Evolutionary conservation across 306 rosid species (phyloP), one percentile per base, ranked within the genome.

Genomic region (Cucumis cinereus): DNA sequence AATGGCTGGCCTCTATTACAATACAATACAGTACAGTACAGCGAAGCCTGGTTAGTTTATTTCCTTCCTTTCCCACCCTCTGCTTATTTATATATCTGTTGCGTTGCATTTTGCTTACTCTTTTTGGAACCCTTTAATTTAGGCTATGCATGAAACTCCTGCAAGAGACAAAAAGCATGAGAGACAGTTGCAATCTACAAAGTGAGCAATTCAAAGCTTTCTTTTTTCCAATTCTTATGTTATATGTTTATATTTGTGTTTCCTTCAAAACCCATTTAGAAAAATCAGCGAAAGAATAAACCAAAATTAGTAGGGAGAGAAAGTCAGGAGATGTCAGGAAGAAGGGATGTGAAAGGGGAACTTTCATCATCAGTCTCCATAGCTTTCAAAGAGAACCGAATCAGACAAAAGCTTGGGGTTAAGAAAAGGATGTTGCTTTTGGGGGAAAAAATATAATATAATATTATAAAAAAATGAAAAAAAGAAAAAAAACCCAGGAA

Each of bases 141-240:
- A 84, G 92, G 90, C 92, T 90, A 85, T 84, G 88, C 96, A 88
- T 90, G 92, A 90, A 87, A 84, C 87, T 86, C 89, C 88, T 90
- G 96, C 87, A 61, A 83, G 85, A 86, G 93, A 89, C 96, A 85
- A 89, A 88, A 89, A 84, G 90, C 91, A 86, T 77, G 93, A 83
- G 93, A 86, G 83, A 79, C 84, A 86, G 93, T 87, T 85, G 76
- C 55, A 60, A 81, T 63, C 80, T 78, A 81, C 93, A 83, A 79
- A 85, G 90, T 84, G 97, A 88, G 88, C 70, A 49, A 28, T 30
- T 28, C 17, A 22, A 4, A 72, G 28, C 60, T 50, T 50, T 72
- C 76, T 28, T 50, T 45, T 71, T 72, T 72, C 60, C 76, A 16
- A 30, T 49, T 28, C 19, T 47, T 10, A 30, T 50, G 56, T 24